Base-by-base conservation (phyloP, 2,329 filamentous ascomycete genomes). In the Sporothrix phasma region DNA sequence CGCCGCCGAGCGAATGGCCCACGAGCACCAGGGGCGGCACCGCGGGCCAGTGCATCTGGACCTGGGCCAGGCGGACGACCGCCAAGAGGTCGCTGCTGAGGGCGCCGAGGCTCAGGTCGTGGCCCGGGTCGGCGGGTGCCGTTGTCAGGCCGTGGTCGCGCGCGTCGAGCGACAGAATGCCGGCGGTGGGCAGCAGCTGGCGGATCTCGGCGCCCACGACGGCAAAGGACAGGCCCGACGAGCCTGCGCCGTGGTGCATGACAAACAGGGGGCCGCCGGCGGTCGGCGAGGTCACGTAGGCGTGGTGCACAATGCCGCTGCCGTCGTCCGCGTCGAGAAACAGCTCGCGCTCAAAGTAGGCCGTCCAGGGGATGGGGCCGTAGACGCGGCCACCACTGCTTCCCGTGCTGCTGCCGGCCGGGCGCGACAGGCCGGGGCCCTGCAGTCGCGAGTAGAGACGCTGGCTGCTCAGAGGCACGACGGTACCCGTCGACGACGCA, bases 231-330 rank as follows among this genome's bases (percentile, higher is more conserved):
- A 97, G 83, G 6, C 89, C 95, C 0, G 92, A 96, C 3, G 92
- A 96, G 17, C 94, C 94, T 46, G 90, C 94, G 45, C 94, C 94
- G 76, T 99, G 94, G 73, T 99, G 94, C 76, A 89, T 90, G 66
- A 97, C 88, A 74, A 99, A 92, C 5, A 99, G 79, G 0, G 93
- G 92, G 0, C 88, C 90, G 66, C 83, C 82, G 43, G 82, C 86
- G 47, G 82, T 81, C 8, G 93, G 92, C 0, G 92, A 91, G 22
- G 86, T 96, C 49, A 97, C 80, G 74, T 97, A 97, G 64, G 85
- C 89, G 78, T 99, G 94, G 72, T 92, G 88, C 61, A 80, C 84
- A 47, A 90, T 83, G 72, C 43, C 72, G 69, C 39, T 74, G 11
- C 74, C 73, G 41, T 75, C 71, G 56, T 76, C 73, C 61, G 79